Evolutionary conservation across 306 rosid genomes (phyloP), one percentile per base, ranked within the genome.

Genomic region (Prunus mira): DNA sequence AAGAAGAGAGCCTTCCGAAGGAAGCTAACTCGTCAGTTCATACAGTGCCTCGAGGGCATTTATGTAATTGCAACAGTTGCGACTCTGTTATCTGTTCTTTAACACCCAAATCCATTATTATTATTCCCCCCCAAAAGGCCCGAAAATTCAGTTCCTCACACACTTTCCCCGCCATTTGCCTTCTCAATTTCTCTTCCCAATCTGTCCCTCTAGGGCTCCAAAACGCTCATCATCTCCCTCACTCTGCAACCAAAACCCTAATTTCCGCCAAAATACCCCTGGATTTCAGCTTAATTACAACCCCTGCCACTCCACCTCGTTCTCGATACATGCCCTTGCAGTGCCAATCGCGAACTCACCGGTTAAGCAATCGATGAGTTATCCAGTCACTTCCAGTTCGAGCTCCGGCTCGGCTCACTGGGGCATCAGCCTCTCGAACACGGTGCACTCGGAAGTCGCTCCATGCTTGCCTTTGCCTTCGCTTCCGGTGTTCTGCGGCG

Each of bases 131-230:
- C 75, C 41, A 34, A 78, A 82, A 72, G 80, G 63, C 85, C 87
- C 74, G 73, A 79, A 45, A 72, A 38, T 74, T 86, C 77, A 76
- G 75, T 66, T 73, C 80, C 79, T 77, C 58, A 67, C 85, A 50
- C 80, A 73, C 75, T 83, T 90, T 87, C 94, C 98, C 97, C 98
- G 98, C 98, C 98, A 94, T 81, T 88, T 85, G 86, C 81, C 67
- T 91, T 65, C 69, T 41, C 77, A 78, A 60, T 62, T 86, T 82
- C 58, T 79, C 65, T 84, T 72, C 84, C 90, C 81, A 46, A 88
- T 34, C 41, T 34, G 41, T 34, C 41, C 41, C 82, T 85, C 87
- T 88, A 88, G 91, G 93, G 90, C 84, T 88, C 81, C 72, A 27
- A 73, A 64, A 64, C 73, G 75, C 30, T 6, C 50, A 54, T 69